A percentile compares a stretch with the other conserved stretches of the same genome.
These are phyloP conservation scores for Hypoxylon sp. DNA, from an alignment of 2,329 filamentous ascomycete genomes.

Conservation along the genomic window DNA sequence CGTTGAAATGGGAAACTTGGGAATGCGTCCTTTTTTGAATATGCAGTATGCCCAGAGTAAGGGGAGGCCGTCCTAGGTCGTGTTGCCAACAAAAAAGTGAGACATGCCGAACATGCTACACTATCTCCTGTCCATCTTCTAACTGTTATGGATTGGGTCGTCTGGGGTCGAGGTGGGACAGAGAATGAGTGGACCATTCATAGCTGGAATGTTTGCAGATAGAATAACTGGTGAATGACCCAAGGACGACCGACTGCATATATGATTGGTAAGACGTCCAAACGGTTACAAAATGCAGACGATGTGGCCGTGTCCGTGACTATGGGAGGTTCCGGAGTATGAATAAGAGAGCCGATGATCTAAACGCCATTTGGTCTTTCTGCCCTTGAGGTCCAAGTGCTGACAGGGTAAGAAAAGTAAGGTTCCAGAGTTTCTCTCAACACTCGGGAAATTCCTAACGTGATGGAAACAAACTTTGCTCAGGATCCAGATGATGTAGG, in stretches of 20 bases:
- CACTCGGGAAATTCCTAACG: constrained; percentile 5
- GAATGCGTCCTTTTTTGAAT: constrained; percentile 11
- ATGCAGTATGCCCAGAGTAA: neutral
- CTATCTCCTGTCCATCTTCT: constrained; percentile 28
- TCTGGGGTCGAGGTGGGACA: constrained; percentile 4
- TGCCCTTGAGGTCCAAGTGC: neutral
- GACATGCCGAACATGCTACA: constrained; percentile 17
- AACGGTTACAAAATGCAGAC: constrained; percentile 23
- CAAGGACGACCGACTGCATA: constrained; percentile 21
- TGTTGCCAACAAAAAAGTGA: constrained; percentile 13
- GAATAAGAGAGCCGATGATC: neutral
- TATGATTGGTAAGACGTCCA: constrained; percentile 21
- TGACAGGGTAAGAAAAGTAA: neutral
- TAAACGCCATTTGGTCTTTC: neutral
- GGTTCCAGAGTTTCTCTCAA: constrained; percentile 14
- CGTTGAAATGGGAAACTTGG: constrained; percentile 10
- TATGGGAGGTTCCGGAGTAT: neutral
- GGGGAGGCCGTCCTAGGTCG: constrained; percentile 6
- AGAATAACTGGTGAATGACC: constrained; percentile 17
- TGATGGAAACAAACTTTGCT: constrained; percentile 9
- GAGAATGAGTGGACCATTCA: constrained; percentile 16
- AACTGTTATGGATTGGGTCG: constrained; percentile 11
- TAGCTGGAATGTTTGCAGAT: constrained; percentile 37
- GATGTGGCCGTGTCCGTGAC: neutral
- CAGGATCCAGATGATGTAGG: constrained; percentile 31